A percentile compares a stretch with the other conserved stretches of the same genome.
These are phyloP conservation scores for Tulasnella sp. DNA, from an alignment of 768 basidiomycete genomes.

Conservation along the genomic window DNA sequence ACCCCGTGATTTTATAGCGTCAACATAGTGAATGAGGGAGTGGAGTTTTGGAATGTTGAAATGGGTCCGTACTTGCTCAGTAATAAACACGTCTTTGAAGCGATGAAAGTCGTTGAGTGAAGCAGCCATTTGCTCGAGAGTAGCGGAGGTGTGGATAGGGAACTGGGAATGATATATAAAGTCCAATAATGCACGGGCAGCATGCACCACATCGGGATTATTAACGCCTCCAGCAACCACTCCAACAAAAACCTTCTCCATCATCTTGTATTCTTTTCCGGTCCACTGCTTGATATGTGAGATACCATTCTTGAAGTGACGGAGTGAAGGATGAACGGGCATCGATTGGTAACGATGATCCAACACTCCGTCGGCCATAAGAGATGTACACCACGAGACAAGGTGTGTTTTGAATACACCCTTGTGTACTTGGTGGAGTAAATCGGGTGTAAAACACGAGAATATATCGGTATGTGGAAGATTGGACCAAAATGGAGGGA, in stretches of 20 bases:
- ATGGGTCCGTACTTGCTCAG: conserved; percentile 19
- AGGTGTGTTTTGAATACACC: conserved; percentile 37
- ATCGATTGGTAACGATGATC: conserved; percentile 18
- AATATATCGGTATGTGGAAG: conserved; percentile 33
- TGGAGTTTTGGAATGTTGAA: conserved; percentile 33
- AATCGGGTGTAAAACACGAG: conserved; percentile 28
- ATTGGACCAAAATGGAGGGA: conserved; percentile 31
- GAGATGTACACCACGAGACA: conserved; percentile 25
- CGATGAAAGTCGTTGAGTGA: conserved; percentile 24
- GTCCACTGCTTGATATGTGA: conserved; percentile 4
- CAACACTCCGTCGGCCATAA: conserved; percentile 16
- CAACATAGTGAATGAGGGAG: conserved; percentile 23
- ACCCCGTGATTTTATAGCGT: conserved; percentile 24
- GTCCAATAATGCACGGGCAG: conserved; percentile 25
- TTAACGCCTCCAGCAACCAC: conserved; percentile 24
- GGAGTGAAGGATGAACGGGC: conserved; percentile 15
- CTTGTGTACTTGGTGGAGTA: conserved; percentile 39
- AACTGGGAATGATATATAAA: conserved; percentile 27
- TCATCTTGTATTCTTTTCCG: conserved; percentile 15
- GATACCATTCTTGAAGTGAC: conserved; percentile 11
- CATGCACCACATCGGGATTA: conserved; percentile 19
- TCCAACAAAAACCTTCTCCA: conserved; percentile 28
- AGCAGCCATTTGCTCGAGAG: conserved; percentile 22
- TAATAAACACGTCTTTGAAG: conserved; percentile 24
- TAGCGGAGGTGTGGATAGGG: conserved; percentile 23